Evolutionary conservation across 306 rosid species (phyloP).

Genomic region (Vigna nakashimae): DNA sequence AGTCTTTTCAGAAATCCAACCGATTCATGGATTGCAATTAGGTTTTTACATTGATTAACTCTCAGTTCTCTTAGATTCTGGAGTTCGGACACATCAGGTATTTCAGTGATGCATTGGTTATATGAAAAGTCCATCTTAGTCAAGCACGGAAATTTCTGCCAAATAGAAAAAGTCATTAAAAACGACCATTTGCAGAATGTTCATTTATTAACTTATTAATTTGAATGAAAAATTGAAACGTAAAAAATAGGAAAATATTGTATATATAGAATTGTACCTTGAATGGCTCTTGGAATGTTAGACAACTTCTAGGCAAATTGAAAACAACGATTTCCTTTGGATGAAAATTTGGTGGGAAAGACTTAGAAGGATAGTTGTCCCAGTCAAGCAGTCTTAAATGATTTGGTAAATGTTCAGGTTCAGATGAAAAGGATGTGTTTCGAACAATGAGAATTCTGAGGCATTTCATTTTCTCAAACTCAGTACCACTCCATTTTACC

Average conservation of each 20-base stretch:
- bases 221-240: no score
- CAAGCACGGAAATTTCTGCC: neutral
- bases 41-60: neutral
- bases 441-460: slow-evolving; percentile 39
- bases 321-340: neutral
- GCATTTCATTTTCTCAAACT: slow-evolving; percentile 9
- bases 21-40: slow-evolving; percentile 10
- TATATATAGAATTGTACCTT: neutral
- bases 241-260: no score
- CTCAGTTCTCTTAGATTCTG: neutral
- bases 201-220: neutral
- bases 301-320: neutral
- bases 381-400: slow-evolving; percentile 30
- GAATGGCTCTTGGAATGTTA: slow-evolving; percentile 1
- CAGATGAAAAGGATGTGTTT: neutral
- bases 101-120: neutral
- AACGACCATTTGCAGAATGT: neutral
- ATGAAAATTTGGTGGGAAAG: slow-evolving; percentile 16
- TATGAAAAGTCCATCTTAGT: neutral
- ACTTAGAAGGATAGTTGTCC: slow-evolving; percentile 22
- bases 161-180: neutral
- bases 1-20: slow-evolving; percentile 20
- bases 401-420: slow-evolving; percentile 36
- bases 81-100: neutral
- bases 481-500: neutral